phyloP scores from a whole-genome alignment of 768 basidiomycete genomes.

The Pleurotus salmoneostramineus region DNA sequence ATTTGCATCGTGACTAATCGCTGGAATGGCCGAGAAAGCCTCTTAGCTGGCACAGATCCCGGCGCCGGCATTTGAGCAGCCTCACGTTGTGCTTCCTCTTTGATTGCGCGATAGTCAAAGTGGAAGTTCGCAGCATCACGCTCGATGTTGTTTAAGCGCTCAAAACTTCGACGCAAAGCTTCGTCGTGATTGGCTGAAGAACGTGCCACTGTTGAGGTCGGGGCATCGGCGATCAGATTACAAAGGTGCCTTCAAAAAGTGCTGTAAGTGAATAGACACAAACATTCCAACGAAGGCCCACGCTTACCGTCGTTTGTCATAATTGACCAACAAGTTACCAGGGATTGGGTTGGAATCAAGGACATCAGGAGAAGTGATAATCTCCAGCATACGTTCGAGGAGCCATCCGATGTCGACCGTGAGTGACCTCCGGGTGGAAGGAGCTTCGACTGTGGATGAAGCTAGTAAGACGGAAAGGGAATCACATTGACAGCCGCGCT shows the following conservation, averaged over 20 bases:
- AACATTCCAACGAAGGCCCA: background rate
- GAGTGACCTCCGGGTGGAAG: conserved; percentile 45
- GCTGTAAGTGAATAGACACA: conserved; percentile 12
- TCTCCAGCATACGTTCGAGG: conserved; percentile 75
- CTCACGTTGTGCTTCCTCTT: conserved; percentile 73
- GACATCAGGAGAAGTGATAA: conserved; percentile 71
- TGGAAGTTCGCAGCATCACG: conserved; percentile 56
- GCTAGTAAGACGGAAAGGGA: conserved; percentile 54
- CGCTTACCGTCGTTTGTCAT: conserved; percentile 81
- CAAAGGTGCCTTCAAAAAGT: conserved; percentile 55
- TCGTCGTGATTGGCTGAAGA: conserved; percentile 49
- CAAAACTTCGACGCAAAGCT: conserved; percentile 62
- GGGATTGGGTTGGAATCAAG: conserved; percentile 48
- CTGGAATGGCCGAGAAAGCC: conserved; percentile 62
- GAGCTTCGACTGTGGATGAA: conserved; percentile 41
- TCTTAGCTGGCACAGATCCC: conserved; percentile 46
- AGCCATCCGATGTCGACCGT: conserved; percentile 82
- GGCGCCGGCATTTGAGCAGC: conserved; percentile 37
- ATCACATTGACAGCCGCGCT: conserved; percentile 60
- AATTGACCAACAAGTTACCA: conserved; percentile 63
- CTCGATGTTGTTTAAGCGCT: conserved; percentile 74
- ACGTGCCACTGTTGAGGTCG: conserved; percentile 37
- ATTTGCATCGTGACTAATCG: conserved; percentile 59
- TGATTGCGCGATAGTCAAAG: conserved; percentile 70
- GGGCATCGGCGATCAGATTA: conserved; percentile 56